A percentile compares a stretch with the other conserved stretches of the same genome.
Conservation (phyloP, 495 filamentous ascomycete genomes). For the Podospora fimiseda region DNA sequence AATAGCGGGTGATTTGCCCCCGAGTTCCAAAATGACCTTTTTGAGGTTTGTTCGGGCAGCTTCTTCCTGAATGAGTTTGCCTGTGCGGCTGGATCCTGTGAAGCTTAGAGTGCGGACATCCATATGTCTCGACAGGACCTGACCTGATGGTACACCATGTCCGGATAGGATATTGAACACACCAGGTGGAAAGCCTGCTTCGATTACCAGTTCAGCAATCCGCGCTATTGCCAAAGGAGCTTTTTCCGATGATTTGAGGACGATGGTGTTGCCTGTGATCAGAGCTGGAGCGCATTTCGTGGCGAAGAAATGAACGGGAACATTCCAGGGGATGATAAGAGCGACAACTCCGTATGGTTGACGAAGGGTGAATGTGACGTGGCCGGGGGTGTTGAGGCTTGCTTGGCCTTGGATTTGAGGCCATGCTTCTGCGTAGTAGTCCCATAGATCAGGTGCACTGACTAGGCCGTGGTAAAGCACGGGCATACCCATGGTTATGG, state of each 20-base stretch:
- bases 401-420: slow-evolving; percentile 56
- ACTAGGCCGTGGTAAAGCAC: slow-evolving; percentile 26
- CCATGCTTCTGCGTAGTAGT: slow-evolving; percentile 35
- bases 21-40: slow-evolving; percentile 74
- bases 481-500: too few relatives aligned
- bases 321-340: slow-evolving; percentile 92
- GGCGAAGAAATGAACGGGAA: slow-evolving; percentile 72
- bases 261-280: slow-evolving; percentile 77
- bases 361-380: slow-evolving; percentile 81
- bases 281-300: slow-evolving; percentile 89
- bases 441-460: slow-evolving; percentile 19
- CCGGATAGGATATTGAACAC: slow-evolving; percentile 54
- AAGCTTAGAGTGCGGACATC: slow-evolving; percentile 51
- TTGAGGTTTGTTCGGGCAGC: slow-evolving; percentile 52
- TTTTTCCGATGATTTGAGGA: slow-evolving; percentile 86
- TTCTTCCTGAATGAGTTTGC: slow-evolving; percentile 36
- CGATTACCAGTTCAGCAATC: slow-evolving; percentile 44
- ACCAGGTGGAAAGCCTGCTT: slow-evolving; percentile 54
- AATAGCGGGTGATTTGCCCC: slow-evolving; percentile 70
- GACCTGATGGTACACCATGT: slow-evolving; percentile 45
- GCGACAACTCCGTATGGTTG: slow-evolving; percentile 87
- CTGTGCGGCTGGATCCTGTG: slow-evolving; percentile 48
- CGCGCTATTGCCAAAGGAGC: slow-evolving; percentile 68
- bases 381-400: slow-evolving; percentile 71
- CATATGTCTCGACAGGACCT: slow-evolving; percentile 45